Evolutionary conservation across 768 basidiomycete genomes (phyloP).

Genomic region (Suillus lakei): DNA sequence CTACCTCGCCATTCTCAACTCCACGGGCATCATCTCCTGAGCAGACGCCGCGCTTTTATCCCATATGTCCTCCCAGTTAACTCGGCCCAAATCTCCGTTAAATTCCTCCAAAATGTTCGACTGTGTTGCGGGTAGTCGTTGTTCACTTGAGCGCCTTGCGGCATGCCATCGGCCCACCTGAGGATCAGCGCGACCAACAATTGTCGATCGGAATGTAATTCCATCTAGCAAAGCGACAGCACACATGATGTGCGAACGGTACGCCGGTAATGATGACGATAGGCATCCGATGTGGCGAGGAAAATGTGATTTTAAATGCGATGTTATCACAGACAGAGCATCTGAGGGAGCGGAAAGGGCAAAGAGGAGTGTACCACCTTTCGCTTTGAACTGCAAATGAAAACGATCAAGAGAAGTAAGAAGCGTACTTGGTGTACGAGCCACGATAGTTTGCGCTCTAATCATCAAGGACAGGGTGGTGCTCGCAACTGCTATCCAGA

Average conservation of each 20-base stretch:
- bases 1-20: slow-evolving; percentile 45
- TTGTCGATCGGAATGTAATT: slow-evolving; percentile 62
- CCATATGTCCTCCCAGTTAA: slow-evolving; percentile 63
- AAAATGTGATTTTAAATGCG: slow-evolving; percentile 44
- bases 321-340: slow-evolving; percentile 43
- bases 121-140: slow-evolving; percentile 5
- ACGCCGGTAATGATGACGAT: slow-evolving; percentile 49
- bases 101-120: slow-evolving; percentile 10
- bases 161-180: slow-evolving; percentile 80
- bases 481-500: neutral
- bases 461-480: neutral
- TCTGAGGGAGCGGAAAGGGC: slow-evolving; percentile 30
- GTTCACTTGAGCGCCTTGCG: slow-evolving; percentile 37
- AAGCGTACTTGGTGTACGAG: slow-evolving; percentile 6
- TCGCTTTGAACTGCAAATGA: slow-evolving; percentile 3
- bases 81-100: slow-evolving; percentile 10
- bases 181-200: slow-evolving; percentile 58
- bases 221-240: slow-evolving; percentile 53
- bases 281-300: slow-evolving; percentile 63
- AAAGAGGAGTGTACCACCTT: slow-evolving; percentile 23
- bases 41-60: slow-evolving; percentile 27
- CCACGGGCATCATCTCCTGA: slow-evolving; percentile 38
- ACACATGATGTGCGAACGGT: slow-evolving; percentile 42
- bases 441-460: slow-evolving; percentile 1
- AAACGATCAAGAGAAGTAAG: slow-evolving; percentile 4